Base-by-base conservation (phyloP, 1,284 basidiomycete species). In the Ustilago loliicola region DNA sequence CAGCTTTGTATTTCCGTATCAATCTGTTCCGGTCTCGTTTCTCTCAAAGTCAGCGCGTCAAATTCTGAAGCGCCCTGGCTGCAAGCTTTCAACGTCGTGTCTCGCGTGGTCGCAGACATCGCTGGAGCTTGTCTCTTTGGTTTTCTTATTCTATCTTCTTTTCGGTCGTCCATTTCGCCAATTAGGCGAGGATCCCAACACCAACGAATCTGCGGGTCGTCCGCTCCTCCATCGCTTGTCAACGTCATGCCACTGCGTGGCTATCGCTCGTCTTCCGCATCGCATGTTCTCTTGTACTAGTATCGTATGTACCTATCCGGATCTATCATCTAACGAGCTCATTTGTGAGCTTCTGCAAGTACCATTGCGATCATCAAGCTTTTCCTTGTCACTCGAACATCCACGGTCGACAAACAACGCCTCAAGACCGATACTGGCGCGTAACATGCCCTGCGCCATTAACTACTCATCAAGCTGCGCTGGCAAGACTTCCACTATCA, bases 51-150 rank as follows among this genome's bases (percentile, higher is more conserved):
- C 67, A 77, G 75, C 70, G 66, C 75, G 75, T 77, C 75, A 77
- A 77, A 73, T 73, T 77, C 40, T 77, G 59, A 77, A 77, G 75
- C 75, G 75, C 71, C 75, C 75, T 77, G 75, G 50, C 61, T 60
- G 56, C 75, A 70, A 67, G 58, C 32, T 19, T 48, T 42, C 57
- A 38, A 51, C 17, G 9, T 29, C 25, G 5, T 42, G 9, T 34
- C 30, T 11, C 2, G 45, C 57, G 29, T 38, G 40, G 57, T 52
- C 11, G 42, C 52, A 48, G 23, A 59, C 27, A 23, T 9, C 6
- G 40, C 47, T 51, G 42, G 45, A 32, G n/a, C 54, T 70, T 75
- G 61, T 60, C 25, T 38, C 48, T 56, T 48, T 63, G 36, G 23
- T 40, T 64, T 51, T 34, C 30, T 34, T 21, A 27, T 42, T n/a